Evolutionary conservation across 495 filamentous ascomycete species (phyloP).

Genomic region (Penicillium atrosanguineum): DNA sequence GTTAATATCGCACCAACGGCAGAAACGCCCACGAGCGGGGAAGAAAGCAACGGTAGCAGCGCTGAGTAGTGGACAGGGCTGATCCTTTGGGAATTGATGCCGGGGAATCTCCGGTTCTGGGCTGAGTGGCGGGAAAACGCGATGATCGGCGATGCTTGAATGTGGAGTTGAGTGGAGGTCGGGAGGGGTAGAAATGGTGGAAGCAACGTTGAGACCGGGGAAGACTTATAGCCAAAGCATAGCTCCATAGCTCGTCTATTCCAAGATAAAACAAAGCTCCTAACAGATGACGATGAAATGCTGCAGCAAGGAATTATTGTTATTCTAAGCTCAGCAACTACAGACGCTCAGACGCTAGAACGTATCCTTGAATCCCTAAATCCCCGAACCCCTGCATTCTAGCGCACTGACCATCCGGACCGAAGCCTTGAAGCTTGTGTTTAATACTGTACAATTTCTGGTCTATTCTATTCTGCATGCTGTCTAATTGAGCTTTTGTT

Average conservation of each 20-base stretch:
- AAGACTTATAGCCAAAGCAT: neutral
- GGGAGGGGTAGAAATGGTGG: conserved; percentile 8
- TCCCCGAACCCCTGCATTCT: conserved; percentile 8
- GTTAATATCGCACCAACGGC: neutral
- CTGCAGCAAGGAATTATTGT: neutral
- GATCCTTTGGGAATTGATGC: conserved; percentile 8
- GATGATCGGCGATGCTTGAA: conserved; percentile 20
- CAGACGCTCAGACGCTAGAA: conserved; percentile 1
- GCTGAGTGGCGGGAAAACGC: conserved; percentile 6
- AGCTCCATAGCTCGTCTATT: neutral
- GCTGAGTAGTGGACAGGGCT: conserved; percentile 8
- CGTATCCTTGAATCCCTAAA: neutral
- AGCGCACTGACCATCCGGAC: neutral
- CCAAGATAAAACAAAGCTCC: neutral
- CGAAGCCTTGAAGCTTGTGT: neutral
- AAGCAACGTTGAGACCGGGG: neutral
- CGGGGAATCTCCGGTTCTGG: conserved; percentile 8
- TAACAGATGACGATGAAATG: neutral
- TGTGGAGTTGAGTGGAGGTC: conserved; percentile 12
- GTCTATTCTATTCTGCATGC: neutral
- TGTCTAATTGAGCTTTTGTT: neutral
- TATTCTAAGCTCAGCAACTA: neutral
- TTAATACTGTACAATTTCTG: neutral
- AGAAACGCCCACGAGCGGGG: conserved; percentile 10
- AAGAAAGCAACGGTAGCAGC: conserved; percentile 27